Conservation (phyloP, 495 filamentous ascomycete species). For the Thermothielavioides terrestris region DNA sequence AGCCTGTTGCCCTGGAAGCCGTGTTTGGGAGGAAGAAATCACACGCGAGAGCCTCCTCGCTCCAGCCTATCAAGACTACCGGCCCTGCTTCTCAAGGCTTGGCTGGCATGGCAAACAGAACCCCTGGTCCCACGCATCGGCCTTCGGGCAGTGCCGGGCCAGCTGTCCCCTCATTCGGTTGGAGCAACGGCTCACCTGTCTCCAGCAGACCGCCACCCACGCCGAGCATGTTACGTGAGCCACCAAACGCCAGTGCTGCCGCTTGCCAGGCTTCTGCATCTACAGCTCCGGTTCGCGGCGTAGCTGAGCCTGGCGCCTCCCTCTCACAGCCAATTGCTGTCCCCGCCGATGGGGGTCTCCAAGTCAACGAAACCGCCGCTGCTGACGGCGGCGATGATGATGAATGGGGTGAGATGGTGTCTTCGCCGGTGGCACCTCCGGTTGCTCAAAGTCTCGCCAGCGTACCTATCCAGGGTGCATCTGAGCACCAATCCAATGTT, state of each 20-base stretch:
- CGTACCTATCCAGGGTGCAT: conserved; percentile 1
- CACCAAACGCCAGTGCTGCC: not conserved
- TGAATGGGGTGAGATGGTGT: conserved; percentile 50
- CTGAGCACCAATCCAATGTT: not conserved
- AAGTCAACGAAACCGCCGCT: not conserved
- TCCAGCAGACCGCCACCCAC: not conserved
- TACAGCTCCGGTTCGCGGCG: not conserved
- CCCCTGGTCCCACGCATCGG: conserved; percentile 10
- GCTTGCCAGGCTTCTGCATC: not conserved
- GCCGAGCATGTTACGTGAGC: not conserved
- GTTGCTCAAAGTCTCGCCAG: no score
- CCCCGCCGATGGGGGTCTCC: no score
- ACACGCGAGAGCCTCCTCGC: conserved; percentile 17
- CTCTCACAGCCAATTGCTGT: no score
- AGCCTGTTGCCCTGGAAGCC: conserved; percentile 37
- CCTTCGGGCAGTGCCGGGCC: conserved; percentile 12
- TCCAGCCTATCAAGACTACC: conserved; percentile 5
- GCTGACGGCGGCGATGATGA: conserved; percentile 41
- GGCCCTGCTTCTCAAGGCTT: not conserved
- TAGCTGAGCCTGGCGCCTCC: not conserved
- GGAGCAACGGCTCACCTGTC: conserved; percentile 22
- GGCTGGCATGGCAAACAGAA: not conserved
- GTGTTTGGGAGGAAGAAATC: conserved; percentile 33
- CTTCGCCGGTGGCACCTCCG: conserved; percentile 32
- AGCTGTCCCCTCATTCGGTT: conserved; percentile 29